Conservation (phyloP, 306 rosid genomes). For the Malus orientalis region DNA sequence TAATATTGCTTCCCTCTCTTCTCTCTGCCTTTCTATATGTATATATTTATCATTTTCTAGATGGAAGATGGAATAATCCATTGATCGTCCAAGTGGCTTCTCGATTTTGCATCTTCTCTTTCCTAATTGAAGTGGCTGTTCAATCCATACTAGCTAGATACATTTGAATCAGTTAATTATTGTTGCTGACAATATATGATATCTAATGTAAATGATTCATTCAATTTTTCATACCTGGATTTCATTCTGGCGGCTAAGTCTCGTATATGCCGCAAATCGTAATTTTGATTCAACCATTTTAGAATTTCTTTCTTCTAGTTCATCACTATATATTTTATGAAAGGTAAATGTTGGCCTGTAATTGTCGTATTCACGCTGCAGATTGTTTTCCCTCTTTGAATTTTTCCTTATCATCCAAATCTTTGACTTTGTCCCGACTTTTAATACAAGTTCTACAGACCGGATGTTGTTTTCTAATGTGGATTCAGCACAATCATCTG, state of each 20-base stretch:
- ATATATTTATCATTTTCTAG: neutral
- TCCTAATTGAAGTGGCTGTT: neutral
- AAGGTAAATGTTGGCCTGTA: neutral
- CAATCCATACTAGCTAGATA: neutral
- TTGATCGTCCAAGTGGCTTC: neutral
- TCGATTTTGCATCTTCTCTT: neutral
- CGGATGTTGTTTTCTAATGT: neutral
- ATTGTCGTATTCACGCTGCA: neutral
- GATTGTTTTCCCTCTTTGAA: neutral
- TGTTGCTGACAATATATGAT: neutral
- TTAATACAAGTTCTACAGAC: neutral
- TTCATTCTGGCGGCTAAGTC: neutral
- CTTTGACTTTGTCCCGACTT: too few relatives aligned
- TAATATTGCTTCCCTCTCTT: neutral
- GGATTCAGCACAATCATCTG: neutral
- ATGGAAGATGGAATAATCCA: neutral
- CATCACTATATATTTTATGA: neutral
- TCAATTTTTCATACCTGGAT: neutral
- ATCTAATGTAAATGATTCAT: neutral
- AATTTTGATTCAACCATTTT: neutral
- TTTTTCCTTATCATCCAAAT: too few relatives aligned
- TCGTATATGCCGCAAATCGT: neutral
- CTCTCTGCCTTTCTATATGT: neutral
- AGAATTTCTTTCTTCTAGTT: neutral
- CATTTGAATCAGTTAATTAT: neutral